Percentiles rank a stretch among this genome's conserved stretches.
These are phyloP conservation scores for Thalassiosira livingstoniorum DNA, from an alignment of 352 stramenopile species.

Conservation along the genomic window DNA sequence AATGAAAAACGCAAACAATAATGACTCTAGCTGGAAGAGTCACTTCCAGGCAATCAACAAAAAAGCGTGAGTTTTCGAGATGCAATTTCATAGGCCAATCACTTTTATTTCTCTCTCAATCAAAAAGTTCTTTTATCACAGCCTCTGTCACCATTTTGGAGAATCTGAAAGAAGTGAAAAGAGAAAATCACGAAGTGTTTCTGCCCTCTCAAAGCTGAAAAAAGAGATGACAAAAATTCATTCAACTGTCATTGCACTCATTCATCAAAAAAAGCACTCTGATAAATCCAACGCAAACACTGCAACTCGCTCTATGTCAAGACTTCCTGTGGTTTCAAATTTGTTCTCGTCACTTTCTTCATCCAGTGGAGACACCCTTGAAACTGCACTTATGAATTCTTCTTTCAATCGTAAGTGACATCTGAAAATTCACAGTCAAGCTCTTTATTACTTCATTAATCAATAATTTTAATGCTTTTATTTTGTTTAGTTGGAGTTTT, in stretches of 20 bases:
- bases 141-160: constrained; percentile 56
- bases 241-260: constrained; percentile 53
- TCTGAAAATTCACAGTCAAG: too few species aligned
- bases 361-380: constrained; percentile 42
- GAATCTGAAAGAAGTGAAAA: constrained; percentile 29
- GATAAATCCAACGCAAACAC: constrained; percentile 12
- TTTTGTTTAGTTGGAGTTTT: constrained; percentile 55
- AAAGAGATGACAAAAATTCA: constrained; percentile 63
- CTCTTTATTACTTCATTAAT: too few species aligned
- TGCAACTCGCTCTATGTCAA: constrained; percentile 12
- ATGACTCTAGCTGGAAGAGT: constrained; percentile 21
- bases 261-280: constrained; percentile 47
- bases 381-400: constrained; percentile 58
- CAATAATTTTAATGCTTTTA: too few species aligned
- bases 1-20: constrained; percentile 39
- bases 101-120: too few species aligned
- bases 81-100: too few species aligned
- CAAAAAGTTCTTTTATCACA: too few species aligned
- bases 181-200: constrained; percentile 23
- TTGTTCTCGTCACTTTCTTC: constrained; percentile 51
- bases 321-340: constrained; percentile 38
- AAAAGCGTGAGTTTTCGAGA: too few species aligned
- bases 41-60: constrained; percentile 71
- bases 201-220: constrained; percentile 45
- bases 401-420: constrained; percentile 54